Conservation (phyloP, 306 rosid genomes). For the Malus asiatica region DNA sequence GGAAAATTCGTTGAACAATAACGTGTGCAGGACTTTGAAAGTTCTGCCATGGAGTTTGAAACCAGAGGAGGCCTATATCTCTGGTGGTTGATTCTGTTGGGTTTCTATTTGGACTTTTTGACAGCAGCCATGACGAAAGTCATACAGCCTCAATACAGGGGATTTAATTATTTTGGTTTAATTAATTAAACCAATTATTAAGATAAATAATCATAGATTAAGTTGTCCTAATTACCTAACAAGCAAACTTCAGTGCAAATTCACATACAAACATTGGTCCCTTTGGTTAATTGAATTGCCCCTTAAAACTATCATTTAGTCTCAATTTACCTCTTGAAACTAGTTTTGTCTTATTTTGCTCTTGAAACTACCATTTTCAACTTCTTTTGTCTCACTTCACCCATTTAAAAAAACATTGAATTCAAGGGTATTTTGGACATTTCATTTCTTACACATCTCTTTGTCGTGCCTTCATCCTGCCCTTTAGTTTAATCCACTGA, state of each 20-base stretch:
- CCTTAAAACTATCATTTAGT: too few species aligned
- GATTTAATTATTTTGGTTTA: neutral
- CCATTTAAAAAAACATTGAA: too few species aligned
- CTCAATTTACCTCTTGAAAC: too few species aligned
- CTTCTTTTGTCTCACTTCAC: too few species aligned
- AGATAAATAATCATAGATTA: neutral
- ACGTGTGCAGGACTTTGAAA: neutral
- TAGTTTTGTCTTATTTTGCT: too few species aligned
- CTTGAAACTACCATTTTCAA: too few species aligned
- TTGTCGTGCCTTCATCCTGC: too few species aligned
- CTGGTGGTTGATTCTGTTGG: neutral
- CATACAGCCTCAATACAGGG: neutral
- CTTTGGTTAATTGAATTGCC: too few species aligned
- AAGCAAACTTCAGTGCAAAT: neutral
- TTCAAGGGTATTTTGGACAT: too few species aligned
- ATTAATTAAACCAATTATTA: neutral
- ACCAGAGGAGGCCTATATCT: neutral
- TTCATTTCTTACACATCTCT: too few species aligned
- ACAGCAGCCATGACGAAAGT: neutral
- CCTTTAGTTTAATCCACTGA: too few species aligned
- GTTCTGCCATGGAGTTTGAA: neutral
- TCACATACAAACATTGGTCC: too few species aligned
- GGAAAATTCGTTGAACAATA: neutral
- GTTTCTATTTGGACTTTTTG: neutral
- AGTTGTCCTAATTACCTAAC: neutral